These are phyloP conservation scores for Cystobasidiopsis lactophilus DNA, from an alignment of 768 basidiomycete genomes.

Conservation along the genomic window DNA sequence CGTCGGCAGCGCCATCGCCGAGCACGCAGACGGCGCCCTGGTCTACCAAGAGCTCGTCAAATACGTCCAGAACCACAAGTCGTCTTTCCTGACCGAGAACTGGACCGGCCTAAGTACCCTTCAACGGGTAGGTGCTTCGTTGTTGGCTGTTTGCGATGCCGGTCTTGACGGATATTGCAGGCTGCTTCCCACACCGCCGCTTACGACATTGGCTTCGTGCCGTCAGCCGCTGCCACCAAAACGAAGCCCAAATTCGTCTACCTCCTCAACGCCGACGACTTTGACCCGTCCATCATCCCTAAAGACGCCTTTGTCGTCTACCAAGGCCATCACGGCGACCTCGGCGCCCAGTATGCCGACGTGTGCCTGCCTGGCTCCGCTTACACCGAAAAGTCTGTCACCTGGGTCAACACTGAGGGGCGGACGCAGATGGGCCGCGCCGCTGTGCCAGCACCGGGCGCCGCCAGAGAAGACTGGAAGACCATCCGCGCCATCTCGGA, in stretches of 20 bases:
- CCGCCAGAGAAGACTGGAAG: conserved; percentile 57
- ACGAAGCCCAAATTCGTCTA: conserved; percentile 84
- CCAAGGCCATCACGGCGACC: conserved; percentile 94
- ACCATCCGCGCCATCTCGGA: conserved; percentile 56
- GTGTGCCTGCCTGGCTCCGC: conserved; percentile 80
- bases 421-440: conserved; percentile 70
- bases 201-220: conserved; percentile 82
- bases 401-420: conserved; percentile 96
- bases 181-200: conserved; percentile 78
- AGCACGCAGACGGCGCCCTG: conserved; percentile 62
- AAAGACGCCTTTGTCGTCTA: conserved; percentile 89
- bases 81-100: conserved; percentile 52
- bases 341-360: conserved; percentile 91
- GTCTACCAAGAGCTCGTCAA: conserved; percentile 55
- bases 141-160: not conserved
- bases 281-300: conserved; percentile 71
- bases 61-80: conserved; percentile 58
- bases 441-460: conserved; percentile 85
- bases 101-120: conserved; percentile 92
- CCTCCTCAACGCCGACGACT: conserved; percentile 84
- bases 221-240: conserved; percentile 50
- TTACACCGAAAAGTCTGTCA: conserved; percentile 74
- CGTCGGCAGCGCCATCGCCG: conserved; percentile 63
- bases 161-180: conserved; percentile 27
- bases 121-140: conserved; percentile 45